Evolutionary conservation across 192 early-diverging fungal species (phyloP).

Genomic region (Backusella parvicylindrica): DNA sequence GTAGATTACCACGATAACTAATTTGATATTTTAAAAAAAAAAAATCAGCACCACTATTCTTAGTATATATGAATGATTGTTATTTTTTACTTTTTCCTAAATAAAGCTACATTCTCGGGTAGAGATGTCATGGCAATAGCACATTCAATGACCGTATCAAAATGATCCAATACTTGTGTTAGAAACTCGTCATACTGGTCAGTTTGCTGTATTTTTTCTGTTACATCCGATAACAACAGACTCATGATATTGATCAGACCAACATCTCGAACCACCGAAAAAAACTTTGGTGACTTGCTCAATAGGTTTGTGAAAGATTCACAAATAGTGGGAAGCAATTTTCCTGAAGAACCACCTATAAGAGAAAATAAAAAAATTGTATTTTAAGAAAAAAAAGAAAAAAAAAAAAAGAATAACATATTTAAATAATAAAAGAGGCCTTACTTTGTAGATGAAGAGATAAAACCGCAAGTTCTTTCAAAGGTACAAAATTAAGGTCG

Average conservation of each 20-base stretch:
- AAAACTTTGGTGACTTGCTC: constrained; percentile 41
- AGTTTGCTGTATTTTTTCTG: constrained; percentile 36
- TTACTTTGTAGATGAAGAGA: constrained; percentile 52
- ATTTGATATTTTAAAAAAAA: no score
- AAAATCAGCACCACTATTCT: no score
- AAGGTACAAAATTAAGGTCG: constrained; percentile 60
- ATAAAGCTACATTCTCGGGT: constrained; percentile 41
- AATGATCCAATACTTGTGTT: constrained; percentile 48
- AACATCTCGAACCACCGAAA: constrained; percentile 53
- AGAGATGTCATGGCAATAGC: constrained; percentile 40
- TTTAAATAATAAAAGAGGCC: background rate
- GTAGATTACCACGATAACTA: constrained; percentile 50
- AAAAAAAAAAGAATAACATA: background rate
- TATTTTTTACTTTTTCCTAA: constrained; percentile 41
- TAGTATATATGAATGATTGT: no score
- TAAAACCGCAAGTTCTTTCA: constrained; percentile 51
- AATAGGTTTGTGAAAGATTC: constrained; percentile 42
- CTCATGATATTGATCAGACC: constrained; percentile 59
- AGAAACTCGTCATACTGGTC: constrained; percentile 37
- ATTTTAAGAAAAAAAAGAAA: background rate
- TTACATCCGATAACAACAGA: constrained; percentile 47
- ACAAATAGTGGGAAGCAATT: constrained; percentile 44
- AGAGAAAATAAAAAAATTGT: no score
- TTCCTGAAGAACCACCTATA: constrained; percentile 45
- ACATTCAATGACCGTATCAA: constrained; percentile 48